A percentile compares a stretch with the other conserved stretches of the same genome.
Evolutionary conservation across 345 rosid species (phyloP).

Genomic region (Euphorbia pulcherrima): DNA sequence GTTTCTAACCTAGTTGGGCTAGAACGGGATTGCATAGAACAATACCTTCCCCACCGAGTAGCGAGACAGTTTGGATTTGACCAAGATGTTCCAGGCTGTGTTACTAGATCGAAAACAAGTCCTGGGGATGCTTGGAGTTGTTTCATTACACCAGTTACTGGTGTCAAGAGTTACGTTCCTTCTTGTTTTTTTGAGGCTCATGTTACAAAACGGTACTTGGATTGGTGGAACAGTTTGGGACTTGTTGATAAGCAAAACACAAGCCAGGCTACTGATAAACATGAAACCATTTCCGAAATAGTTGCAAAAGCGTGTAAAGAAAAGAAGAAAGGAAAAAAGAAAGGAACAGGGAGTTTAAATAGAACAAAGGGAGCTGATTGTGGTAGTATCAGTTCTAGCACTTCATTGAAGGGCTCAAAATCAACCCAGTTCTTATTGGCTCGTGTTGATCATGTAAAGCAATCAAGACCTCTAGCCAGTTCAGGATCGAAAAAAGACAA

Average conservation of each 20-base stretch:
- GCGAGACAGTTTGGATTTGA: slow-evolving; percentile 58
- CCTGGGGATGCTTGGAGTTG: slow-evolving; percentile 33
- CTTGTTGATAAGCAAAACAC: not conserved
- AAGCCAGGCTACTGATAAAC: slow-evolving; percentile 5
- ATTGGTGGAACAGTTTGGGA: slow-evolving; percentile 46
- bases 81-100: too few species aligned
- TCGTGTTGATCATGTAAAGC: not conserved
- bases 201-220: too few species aligned
- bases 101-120: slow-evolving; percentile 11
- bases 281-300: not conserved
- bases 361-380: not conserved
- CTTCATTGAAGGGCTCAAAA: not conserved
- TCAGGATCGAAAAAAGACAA: not conserved
- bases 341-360: not conserved
- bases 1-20: slow-evolving; percentile 40
- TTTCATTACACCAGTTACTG: slow-evolving; percentile 32
- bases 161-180: slow-evolving; percentile 34
- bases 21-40: slow-evolving; percentile 18
- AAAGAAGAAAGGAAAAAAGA: not conserved
- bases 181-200: slow-evolving; percentile 27
- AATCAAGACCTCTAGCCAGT: not conserved
- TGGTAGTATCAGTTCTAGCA: not conserved
- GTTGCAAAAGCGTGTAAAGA: not conserved
- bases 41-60: slow-evolving; percentile 53
- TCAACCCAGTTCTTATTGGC: not conserved